Conservation (phyloP, 148 eudicot species). For the Selenicereus undatus region DNA sequence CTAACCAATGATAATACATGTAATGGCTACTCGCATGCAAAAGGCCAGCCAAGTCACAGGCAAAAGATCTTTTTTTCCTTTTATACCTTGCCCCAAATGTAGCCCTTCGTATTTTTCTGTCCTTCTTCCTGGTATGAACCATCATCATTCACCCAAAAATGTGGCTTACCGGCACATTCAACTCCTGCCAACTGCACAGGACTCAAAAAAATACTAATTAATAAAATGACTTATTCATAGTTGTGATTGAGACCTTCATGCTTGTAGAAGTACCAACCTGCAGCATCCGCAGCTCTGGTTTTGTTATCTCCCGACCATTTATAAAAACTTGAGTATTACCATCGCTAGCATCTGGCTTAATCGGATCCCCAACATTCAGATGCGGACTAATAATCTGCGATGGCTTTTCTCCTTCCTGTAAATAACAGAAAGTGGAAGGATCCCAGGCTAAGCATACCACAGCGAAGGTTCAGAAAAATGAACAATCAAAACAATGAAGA, state of each 20-base stretch:
- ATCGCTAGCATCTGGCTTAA: slow-evolving; percentile 76
- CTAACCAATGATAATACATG: neutral
- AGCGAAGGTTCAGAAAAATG: slow-evolving; percentile 12
- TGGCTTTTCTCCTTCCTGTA: slow-evolving; percentile 96
- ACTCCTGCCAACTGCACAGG: slow-evolving; percentile 84
- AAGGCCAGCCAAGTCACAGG: neutral
- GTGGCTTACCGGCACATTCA: slow-evolving; percentile 98
- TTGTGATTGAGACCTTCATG: slow-evolving; percentile 11
- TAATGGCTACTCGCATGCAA: neutral
- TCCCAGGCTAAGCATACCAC: slow-evolving; percentile 8
- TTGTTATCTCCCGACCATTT: slow-evolving; percentile 96
- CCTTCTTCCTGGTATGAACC: slow-evolving; percentile 99
- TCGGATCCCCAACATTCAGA: slow-evolving; percentile 85
- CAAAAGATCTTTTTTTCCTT: neutral
- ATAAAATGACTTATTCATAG: slow-evolving; percentile 1
- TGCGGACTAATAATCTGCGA: slow-evolving; percentile 79
- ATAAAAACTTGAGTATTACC: slow-evolving; percentile 92
- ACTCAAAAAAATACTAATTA: neutral
- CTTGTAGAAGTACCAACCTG: slow-evolving; percentile 47
- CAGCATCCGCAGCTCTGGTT: slow-evolving; percentile 92
- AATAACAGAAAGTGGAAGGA: slow-evolving; percentile 2
- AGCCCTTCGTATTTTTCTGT: slow-evolving; percentile 94
- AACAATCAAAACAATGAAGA: neutral
- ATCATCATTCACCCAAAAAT: slow-evolving; percentile 99
- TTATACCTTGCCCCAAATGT: slow-evolving; percentile 91